These are phyloP conservation scores for Capsella bursapastoris DNA, from an alignment of 345 rosid species.

Conservation along the genomic window DNA sequence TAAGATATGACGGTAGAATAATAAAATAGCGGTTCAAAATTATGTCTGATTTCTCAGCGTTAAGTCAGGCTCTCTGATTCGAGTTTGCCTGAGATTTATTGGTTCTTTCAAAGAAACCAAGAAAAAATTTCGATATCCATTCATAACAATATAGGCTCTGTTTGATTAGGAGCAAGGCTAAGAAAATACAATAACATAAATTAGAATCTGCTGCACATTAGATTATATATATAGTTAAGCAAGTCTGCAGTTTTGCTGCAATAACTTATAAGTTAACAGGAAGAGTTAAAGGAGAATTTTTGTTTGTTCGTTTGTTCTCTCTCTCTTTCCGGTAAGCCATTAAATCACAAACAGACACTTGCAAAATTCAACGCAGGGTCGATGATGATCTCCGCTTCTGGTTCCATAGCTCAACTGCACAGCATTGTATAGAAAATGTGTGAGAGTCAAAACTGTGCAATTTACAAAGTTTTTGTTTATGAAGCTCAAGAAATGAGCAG, in stretches of 20 bases:
- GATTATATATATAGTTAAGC: slow-evolving; percentile 43
- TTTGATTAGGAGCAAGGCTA: background rate
- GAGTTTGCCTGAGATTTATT: background rate
- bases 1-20: background rate
- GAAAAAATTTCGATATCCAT: background rate
- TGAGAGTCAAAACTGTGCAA: background rate
- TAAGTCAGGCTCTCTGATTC: background rate
- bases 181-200: slow-evolving; percentile 11
- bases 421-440: background rate
- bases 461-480: background rate
- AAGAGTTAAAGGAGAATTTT: slow-evolving; percentile 20
- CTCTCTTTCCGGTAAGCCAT: slow-evolving; percentile 15
- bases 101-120: background rate
- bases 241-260: slow-evolving; percentile 45
- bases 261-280: slow-evolving; percentile 34
- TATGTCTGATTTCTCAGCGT: background rate
- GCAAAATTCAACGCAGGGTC: slow-evolving; percentile 37
- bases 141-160: background rate
- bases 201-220: slow-evolving; percentile 43
- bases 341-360: slow-evolving; percentile 34
- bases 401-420: slow-evolving; percentile 39
- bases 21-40: background rate
- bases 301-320: background rate
- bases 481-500: slow-evolving; percentile 11
- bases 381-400: slow-evolving; percentile 26